Evolutionary conservation across 2,329 filamentous ascomycete species (phyloP), one percentile per base, ranked within the genome.

Genomic region (Falciphora oryzae): DNA sequence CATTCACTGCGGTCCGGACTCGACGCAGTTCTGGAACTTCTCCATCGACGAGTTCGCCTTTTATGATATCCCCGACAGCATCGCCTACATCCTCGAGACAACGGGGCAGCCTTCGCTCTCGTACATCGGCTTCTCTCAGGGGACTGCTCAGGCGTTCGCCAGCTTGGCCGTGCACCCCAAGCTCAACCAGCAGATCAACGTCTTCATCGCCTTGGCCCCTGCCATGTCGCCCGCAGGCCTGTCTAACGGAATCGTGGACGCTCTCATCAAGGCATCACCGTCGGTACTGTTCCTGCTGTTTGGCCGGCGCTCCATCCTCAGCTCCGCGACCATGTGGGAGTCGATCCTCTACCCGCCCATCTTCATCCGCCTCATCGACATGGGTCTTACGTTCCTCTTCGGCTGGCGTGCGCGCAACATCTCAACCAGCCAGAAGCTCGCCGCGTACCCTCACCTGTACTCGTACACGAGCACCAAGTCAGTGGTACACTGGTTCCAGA

Each of bases 401-500:
- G 89, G 91, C 70, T 99, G 95, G 95, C 86, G 85, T 66, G 90
- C 89, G 4, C 81, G 82, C 65, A 99, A 98, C 74, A 97, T 99
- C 67, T 87, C 87, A 11, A 79, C 86, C 0, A 88, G 89, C 65
- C 95, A 99, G 76, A 99, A 99, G 74, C 85, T 99, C 25, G 95
- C 95, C 2, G 93, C 93, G 1, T 99, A 99, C 74, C 90, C 94
- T 13, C 95, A 99, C 78, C 80, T 99, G 0, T 99, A 97, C 79
- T 97, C 93, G 0, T 98, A 94, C 75, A 97, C 94, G 0, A 96
- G 92, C 74, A 97, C 93, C 65, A 99, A 99, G 78, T 93, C 89
- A 27, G 93, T 99, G 11, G 95, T 99, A 0, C 95, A 99, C 74
- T 99, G 95, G 95, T 99, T 99, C 75, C 95, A 99, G 74, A 97